A percentile compares a stretch with the other conserved stretches of the same genome.
phyloP scores from a whole-genome alignment of 176 grass and related monocot genomes.

The Tillandsia fasciculata region DNA sequence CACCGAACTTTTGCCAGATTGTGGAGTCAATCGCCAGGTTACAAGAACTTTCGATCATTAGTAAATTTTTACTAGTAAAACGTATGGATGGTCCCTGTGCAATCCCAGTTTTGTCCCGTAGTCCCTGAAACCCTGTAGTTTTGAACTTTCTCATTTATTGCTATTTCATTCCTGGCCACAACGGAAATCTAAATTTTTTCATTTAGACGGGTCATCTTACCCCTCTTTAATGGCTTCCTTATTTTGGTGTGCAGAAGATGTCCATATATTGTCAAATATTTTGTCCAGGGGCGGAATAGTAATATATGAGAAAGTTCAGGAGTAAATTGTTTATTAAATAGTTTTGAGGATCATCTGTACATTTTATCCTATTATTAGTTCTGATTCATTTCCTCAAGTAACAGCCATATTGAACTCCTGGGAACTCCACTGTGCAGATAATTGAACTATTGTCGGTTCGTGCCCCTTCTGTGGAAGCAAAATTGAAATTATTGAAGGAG shows the following conservation, averaged over 20 bases:
- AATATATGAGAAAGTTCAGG: too few relatives aligned
- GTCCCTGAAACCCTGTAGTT: too few relatives aligned
- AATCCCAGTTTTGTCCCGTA: too few relatives aligned
- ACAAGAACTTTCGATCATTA: constrained; percentile 11
- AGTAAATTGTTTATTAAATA: too few relatives aligned
- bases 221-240: not conserved
- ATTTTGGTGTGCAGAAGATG: too few relatives aligned
- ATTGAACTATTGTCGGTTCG: constrained; percentile 93
- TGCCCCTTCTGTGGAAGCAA: constrained; percentile 61
- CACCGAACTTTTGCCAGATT: constrained; percentile 78
- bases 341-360: too few relatives aligned
- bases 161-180: too few relatives aligned
- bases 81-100: too few relatives aligned
- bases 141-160: too few relatives aligned
- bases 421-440: constrained; percentile 38
- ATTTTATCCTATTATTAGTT: not conserved
- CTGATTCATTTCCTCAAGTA: not conserved
- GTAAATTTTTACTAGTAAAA: not conserved
- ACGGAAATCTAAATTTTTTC: not conserved
- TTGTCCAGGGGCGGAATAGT: too few relatives aligned
- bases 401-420: not conserved
- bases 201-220: not conserved
- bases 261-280: too few relatives aligned
- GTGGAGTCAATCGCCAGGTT: constrained; percentile 96
- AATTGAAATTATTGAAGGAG: constrained; percentile 91